Evolutionary conservation across 768 basidiomycete species (phyloP).

Genomic region (Ramaria sp.): DNA sequence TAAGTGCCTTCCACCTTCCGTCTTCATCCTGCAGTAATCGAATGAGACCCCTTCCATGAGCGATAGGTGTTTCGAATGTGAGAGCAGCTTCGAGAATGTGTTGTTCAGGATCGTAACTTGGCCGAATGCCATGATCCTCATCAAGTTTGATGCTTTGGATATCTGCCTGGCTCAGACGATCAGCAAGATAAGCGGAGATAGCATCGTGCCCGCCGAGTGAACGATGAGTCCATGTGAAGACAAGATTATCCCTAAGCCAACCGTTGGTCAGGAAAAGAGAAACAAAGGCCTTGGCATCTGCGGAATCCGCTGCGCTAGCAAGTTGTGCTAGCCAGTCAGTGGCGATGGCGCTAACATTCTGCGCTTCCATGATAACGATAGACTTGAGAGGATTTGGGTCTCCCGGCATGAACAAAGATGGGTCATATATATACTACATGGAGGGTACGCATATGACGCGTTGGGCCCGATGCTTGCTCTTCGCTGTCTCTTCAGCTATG

Average conservation of each 20-base stretch:
- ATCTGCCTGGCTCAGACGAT: slow-evolving; percentile 5
- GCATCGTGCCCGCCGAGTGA: slow-evolving; percentile 14
- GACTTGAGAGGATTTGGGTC: too few species aligned
- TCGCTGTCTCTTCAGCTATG: too few species aligned
- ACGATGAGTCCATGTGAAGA: slow-evolving; percentile 18
- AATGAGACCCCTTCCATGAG: slow-evolving; percentile 14
- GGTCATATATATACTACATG: too few species aligned
- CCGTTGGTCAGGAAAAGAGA: slow-evolving; percentile 24
- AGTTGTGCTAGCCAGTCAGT: slow-evolving; percentile 21
- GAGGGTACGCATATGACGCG: too few species aligned
- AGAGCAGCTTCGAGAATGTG: slow-evolving; percentile 15
- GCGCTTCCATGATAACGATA: too few species aligned
- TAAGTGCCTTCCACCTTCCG: slow-evolving; percentile 15
- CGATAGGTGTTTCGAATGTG: slow-evolving; percentile 13
- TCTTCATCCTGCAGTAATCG: slow-evolving; percentile 7
- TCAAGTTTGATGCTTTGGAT: slow-evolving; percentile 14
- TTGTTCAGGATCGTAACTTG: background rate
- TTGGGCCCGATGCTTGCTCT: too few species aligned
- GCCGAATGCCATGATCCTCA: background rate
- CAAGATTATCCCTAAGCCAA: slow-evolving; percentile 20
- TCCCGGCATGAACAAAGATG: too few species aligned
- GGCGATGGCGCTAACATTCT: too few species aligned
- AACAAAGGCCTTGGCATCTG: slow-evolving; percentile 16
- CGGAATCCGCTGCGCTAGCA: slow-evolving; percentile 12
- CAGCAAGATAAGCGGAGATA: slow-evolving; percentile 13